Evolutionary conservation across 2,329 filamentous ascomycete species (phyloP).

Genomic region (Hansfordia pulvinata): DNA sequence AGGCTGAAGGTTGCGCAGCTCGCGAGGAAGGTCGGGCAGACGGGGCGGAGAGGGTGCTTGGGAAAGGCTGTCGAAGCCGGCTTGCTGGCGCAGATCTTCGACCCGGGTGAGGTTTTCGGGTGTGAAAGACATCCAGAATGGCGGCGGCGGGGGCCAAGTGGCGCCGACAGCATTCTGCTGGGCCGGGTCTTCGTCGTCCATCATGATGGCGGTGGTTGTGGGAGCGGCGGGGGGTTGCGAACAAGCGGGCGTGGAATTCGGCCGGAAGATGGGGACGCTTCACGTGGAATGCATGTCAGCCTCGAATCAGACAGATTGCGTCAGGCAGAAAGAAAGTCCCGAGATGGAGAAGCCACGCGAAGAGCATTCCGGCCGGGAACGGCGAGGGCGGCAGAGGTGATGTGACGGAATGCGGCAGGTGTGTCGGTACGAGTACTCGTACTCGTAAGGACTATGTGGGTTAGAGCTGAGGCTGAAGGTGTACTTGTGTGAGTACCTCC

Average conservation of each 20-base stretch:
- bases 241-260: background rate
- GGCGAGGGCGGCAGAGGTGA: too few relatives aligned
- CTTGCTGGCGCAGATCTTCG: constrained; percentile 26
- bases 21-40: constrained; percentile 44
- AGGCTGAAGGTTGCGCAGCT: constrained; percentile 68
- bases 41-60: constrained; percentile 4
- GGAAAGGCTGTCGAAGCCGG: constrained; percentile 16
- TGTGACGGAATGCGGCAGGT: too few relatives aligned
- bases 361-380: too few relatives aligned
- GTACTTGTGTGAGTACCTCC: too few relatives aligned
- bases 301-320: too few relatives aligned
- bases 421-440: too few relatives aligned
- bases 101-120: constrained; percentile 52
- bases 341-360: too few relatives aligned
- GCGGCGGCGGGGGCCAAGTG: constrained; percentile 74
- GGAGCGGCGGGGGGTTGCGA: background rate
- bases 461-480: too few relatives aligned
- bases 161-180: constrained; percentile 32
- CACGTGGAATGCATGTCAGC: too few relatives aligned
- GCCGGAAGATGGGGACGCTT: background rate
- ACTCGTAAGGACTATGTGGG: too few relatives aligned
- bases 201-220: constrained; percentile 2
- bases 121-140: constrained; percentile 84
- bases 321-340: too few relatives aligned
- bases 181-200: constrained; percentile 14